phyloP scores from a whole-genome alignment of 2,329 filamentous ascomycete species.

The Paraphoma sp. region DNA sequence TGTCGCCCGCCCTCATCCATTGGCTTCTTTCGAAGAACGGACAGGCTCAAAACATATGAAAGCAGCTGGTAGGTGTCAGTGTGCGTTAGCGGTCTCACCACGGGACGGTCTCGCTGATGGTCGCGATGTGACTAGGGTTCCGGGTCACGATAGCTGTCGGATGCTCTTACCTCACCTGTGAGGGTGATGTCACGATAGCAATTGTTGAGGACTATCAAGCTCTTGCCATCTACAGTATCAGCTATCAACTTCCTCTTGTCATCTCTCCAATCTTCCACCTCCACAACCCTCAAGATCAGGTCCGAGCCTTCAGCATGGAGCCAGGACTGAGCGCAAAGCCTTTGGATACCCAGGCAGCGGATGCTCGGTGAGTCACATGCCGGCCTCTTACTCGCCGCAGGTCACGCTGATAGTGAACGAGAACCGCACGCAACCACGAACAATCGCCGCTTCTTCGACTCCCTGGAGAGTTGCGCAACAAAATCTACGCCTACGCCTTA shows the following conservation, averaged over 20 bases:
- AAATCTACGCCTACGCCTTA: conserved; percentile 22
- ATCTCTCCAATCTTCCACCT: not conserved
- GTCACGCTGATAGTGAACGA: not conserved
- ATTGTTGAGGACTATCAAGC: not conserved
- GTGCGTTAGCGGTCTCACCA: not conserved
- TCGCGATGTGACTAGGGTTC: not conserved
- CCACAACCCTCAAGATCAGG: not conserved
- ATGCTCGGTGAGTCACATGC: not conserved
- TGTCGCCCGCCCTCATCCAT: no score
- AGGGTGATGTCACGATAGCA: not conserved
- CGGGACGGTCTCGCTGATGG: not conserved
- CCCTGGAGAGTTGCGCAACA: conserved; percentile 20
- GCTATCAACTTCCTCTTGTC: not conserved
- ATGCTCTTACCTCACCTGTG: not conserved
- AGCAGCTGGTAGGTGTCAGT: no score
- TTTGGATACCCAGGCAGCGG: not conserved
- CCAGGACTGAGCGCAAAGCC: not conserved
- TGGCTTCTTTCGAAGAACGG: no score
- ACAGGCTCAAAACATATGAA: no score
- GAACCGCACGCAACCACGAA: not conserved
- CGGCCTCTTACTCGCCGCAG: not conserved
- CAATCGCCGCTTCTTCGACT: conserved; percentile 15
- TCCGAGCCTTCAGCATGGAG: not conserved
- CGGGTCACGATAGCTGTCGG: not conserved
- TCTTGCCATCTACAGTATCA: not conserved